Evolutionary conservation across 306 rosid genomes (phyloP), one percentile per base, ranked within the genome.

Genomic region (Sicyos edulis): DNA sequence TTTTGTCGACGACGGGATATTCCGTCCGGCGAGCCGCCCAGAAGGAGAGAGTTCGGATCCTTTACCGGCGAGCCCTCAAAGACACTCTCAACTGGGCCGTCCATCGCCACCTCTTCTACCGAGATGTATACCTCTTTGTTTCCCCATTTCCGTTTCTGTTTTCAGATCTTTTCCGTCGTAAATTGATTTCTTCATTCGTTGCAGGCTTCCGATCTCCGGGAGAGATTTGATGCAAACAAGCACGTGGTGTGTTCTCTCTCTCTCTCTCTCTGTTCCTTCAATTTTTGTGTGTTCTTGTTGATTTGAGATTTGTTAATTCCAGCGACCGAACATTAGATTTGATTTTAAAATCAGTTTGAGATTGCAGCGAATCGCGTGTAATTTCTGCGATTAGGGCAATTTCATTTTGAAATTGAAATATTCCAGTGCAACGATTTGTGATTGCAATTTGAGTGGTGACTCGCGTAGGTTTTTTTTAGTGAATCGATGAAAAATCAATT

Each of bases 21-120:
- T 7, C 80, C 21, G 95, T 87, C 74, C 95, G 98, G 78, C 89
- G 97, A 14, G 97, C 97, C 57, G 95, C 96, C 60, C 98, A 93
- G 90, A 88, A 73, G 81, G 97, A 93, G 82, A 83, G 82, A 93
- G 97, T 93, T 42, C 90, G 97, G 87, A 93, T 90, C 86, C 88
- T 93, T 34, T 93, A 93, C 84, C 83, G 97, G 26, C 85, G 88
- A 3, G 96, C 98, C 70, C 98, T 93, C 78, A 88, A 86, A 80
- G 96, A 90, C 75, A 86, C 96, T 70, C 98, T 93, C 79, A 93
- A 88, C 63, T 93, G 96, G 97, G 98, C 96, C 40, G 98, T 93
- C 9, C 98, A 93, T 85, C 97, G 98, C 84, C 97, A 87, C 83
- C 89, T 93, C 81, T 93, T 93, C 80, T 93, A 93, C 80, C 81